phyloP scores from a whole-genome alignment of 2,329 filamentous ascomycete species.

The Trichoderma oligosporum region DNA sequence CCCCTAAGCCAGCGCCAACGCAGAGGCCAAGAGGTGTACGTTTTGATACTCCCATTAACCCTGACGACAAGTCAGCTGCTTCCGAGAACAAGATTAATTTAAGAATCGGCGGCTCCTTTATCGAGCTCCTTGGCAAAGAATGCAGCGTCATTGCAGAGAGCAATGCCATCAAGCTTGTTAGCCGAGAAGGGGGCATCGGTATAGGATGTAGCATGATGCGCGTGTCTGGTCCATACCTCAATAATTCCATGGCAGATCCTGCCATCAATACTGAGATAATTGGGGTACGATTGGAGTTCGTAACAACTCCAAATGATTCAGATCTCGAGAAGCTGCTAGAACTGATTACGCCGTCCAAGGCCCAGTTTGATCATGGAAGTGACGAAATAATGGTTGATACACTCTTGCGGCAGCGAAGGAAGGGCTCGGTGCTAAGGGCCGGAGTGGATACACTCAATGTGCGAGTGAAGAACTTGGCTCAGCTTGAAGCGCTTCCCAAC shows the following conservation, averaged over 20 bases:
- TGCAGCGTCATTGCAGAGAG: conserved; percentile 72
- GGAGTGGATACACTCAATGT: conserved; percentile 62
- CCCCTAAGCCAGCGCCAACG: conserved; percentile 36
- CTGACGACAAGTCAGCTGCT: conserved; percentile 44
- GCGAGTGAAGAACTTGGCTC: conserved; percentile 58
- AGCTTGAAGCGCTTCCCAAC: conserved; percentile 63
- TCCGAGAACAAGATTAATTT: conserved; percentile 67
- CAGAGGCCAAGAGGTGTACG: conserved; percentile 54
- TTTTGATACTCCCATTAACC: conserved; percentile 52
- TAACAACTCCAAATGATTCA: conserved; percentile 66
- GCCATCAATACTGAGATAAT: conserved; percentile 60
- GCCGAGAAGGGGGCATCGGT: conserved; percentile 67
- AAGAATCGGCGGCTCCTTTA: conserved; percentile 69
- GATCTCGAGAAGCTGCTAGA: conserved; percentile 81
- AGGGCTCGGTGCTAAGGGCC: conserved; percentile 76
- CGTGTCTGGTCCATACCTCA: conserved; percentile 65
- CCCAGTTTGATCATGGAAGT: conserved; percentile 78
- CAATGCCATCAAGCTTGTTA: conserved; percentile 76
- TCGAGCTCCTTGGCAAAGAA: conserved; percentile 72
- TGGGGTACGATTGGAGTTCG: conserved; percentile 68
- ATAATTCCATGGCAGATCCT: conserved; percentile 50
- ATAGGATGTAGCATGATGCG: conserved; percentile 73
- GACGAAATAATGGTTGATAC: conserved; percentile 96
- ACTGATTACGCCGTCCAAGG: conserved; percentile 85
- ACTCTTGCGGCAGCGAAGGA: conserved; percentile 76